Evolutionary conservation across 805 yeast species (phyloP).

Genomic region (Cyberlindnera mrakii): DNA sequence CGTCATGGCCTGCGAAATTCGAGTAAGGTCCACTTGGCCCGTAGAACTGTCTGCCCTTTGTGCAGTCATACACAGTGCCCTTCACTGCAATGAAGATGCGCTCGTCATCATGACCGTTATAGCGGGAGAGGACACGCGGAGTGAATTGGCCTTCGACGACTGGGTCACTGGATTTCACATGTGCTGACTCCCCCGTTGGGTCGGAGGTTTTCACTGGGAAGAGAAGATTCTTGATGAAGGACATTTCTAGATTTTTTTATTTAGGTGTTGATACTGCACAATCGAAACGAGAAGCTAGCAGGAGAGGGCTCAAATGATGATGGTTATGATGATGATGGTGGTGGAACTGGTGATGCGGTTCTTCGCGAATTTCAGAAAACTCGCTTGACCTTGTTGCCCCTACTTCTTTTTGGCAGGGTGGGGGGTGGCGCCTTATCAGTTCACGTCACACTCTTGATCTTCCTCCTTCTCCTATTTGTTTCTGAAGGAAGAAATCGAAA

Average conservation of each 20-base stretch:
- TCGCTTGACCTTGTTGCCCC: too few species aligned
- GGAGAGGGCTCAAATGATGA: too few species aligned
- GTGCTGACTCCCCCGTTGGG: constrained; percentile 12
- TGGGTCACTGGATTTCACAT: constrained; percentile 25
- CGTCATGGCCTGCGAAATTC: constrained; percentile 94
- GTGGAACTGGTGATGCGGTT: too few species aligned
- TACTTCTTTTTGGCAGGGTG: too few species aligned
- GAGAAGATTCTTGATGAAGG: constrained; percentile 22
- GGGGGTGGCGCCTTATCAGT: too few species aligned
- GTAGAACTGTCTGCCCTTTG: constrained; percentile 74
- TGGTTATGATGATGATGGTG: too few species aligned
- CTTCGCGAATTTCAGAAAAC: too few species aligned
- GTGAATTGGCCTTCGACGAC: constrained; percentile 50
- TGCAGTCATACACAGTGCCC: constrained; percentile 81
- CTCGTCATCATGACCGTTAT: constrained; percentile 75
- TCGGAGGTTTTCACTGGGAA: constrained; percentile 23
- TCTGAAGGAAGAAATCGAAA: too few species aligned
- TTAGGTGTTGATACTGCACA: not conserved
- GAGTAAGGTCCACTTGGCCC: constrained; percentile 96
- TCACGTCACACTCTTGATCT: too few species aligned
- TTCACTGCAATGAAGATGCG: constrained; percentile 81
- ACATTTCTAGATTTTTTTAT: constrained; percentile 12
- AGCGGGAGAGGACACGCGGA: constrained; percentile 66
- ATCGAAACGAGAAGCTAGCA: too few species aligned
- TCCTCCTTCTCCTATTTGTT: too few species aligned